Base-by-base conservation (phyloP, 352 stramenopile genomes). In the Phytophthora cactorum region DNA sequence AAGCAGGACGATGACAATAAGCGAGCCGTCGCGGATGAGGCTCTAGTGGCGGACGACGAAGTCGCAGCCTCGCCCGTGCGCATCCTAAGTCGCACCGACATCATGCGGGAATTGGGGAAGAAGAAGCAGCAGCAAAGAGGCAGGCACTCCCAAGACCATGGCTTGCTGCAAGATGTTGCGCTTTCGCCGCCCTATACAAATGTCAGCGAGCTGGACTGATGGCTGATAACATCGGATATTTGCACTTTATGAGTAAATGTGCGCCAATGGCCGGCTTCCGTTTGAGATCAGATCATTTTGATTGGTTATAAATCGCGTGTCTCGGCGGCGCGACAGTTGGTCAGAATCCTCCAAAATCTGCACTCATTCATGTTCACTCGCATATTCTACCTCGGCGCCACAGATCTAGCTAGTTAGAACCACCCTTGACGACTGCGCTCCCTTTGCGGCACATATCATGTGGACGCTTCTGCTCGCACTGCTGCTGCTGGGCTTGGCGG, bases 11-110 rank as follows among this genome's bases (percentile, higher is more conserved):
- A 74, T 25, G 57, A 74, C 15, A 53, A 59, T 2, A 58, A 68
- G 15, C 27, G 28, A 14, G 9, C 15, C 3, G 27, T 27, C 17
- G 43, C 58, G 22, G 22, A 22, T 22, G 22, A 22, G 22, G 22
- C 22, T 27, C 34, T 14, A 5, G 10, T 11, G 34, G 31, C 14
- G 22, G 59, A 58, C 52, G 52, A 58, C 17, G 32, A 41, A 7
- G 39, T 15, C 38, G 5, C 41, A 36, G 15, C 32, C 8, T 59
- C 51, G 1, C 66, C 77, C 3, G 65, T 82, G 29, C 82, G 79
- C 31, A 75, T 82, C 8, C 65, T 91, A 50, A 84, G 72, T 11
- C 77, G 82, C 14, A 69, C 66, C 29, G 82, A 92, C 57, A 89
- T 92, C 31, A 59, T 91, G 59, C 71, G 52, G 9, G 71, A 88